Percentiles rank a stretch among this genome's conserved stretches.
These are phyloP conservation scores for Globisporangium acanthophoron DNA, from an alignment of 352 stramenopile genomes.

Conservation along the genomic window DNA sequence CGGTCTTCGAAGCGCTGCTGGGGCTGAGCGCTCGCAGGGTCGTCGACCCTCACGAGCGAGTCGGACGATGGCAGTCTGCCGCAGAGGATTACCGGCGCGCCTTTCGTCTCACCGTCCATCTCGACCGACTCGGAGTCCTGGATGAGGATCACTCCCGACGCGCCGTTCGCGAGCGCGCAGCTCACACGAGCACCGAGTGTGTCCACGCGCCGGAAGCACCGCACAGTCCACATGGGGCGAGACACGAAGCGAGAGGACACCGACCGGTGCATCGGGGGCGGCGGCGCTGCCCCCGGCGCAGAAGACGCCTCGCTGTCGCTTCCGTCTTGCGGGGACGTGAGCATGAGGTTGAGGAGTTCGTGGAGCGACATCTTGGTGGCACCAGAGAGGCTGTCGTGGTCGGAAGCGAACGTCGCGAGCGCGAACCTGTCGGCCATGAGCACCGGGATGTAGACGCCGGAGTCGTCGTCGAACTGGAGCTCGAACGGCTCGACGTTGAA, in stretches of 20 bases:
- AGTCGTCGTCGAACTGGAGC: conserved; percentile 36
- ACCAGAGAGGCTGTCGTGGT: background rate
- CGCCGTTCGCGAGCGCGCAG: conserved; percentile 40
- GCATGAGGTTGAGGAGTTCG: conserved; percentile 20
- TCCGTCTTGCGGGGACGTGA: conserved; percentile 1
- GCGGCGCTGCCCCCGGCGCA: background rate
- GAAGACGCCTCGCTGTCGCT: background rate
- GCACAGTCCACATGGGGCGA: conserved; percentile 27
- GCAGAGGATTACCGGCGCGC: conserved; percentile 1
- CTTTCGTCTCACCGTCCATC: conserved; percentile 16
- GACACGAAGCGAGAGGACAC: conserved; percentile 5
- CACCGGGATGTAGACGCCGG: conserved; percentile 67
- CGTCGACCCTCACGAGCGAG: background rate
- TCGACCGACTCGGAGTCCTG: conserved; percentile 24
- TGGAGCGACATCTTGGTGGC: conserved; percentile 13
- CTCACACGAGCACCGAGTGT: conserved; percentile 27
- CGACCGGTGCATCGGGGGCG: background rate
- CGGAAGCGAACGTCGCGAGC: conserved; percentile 1
- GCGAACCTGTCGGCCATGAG: conserved; percentile 39
- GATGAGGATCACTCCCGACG: conserved; percentile 41
- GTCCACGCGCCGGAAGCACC: conserved; percentile 48
- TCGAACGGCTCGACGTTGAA: conserved; percentile 53
- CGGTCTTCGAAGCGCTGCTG: conserved; percentile 6
- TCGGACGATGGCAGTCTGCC: conserved; percentile 1
- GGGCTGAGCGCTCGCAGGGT: background rate